phyloP scores from a whole-genome alignment of 352 stramenopile genomes.

The Globisporangium recalcitrans region DNA sequence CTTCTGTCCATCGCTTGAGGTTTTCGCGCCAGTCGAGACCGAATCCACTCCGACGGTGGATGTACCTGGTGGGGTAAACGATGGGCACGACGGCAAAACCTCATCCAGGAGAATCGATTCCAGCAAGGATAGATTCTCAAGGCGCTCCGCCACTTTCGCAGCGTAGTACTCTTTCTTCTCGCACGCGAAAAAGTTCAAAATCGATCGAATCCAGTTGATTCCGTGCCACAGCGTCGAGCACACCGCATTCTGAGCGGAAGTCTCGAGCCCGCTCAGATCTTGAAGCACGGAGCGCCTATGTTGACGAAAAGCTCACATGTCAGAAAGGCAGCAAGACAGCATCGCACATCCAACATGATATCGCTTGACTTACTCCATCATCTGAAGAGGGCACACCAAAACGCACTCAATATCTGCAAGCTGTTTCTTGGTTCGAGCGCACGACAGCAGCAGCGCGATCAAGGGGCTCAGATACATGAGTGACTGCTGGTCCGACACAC shows the following conservation, averaged over 20 bases:
- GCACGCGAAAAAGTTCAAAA: slow-evolving; percentile 49
- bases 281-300: slow-evolving; percentile 35
- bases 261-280: slow-evolving; percentile 35
- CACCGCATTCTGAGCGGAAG: slow-evolving; percentile 31
- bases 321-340: not conserved
- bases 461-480: slow-evolving; percentile 40
- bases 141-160: slow-evolving; percentile 32
- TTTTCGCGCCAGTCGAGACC: slow-evolving; percentile 4
- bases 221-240: slow-evolving; percentile 48
- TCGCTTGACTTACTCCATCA: slow-evolving; percentile 44
- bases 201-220: slow-evolving; percentile 58
- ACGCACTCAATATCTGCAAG: slow-evolving; percentile 40
- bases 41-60: slow-evolving; percentile 3
- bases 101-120: slow-evolving; percentile 40
- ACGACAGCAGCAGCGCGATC: slow-evolving; percentile 36
- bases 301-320: not conserved
- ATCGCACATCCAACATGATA: not conserved
- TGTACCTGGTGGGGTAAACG: slow-evolving; percentile 28
- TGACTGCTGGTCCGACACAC: slow-evolving; percentile 35
- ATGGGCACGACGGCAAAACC: slow-evolving; percentile 19
- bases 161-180: slow-evolving; percentile 29
- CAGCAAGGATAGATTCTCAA: slow-evolving; percentile 36
- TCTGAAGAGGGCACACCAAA: slow-evolving; percentile 46
- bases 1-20: slow-evolving; percentile 17
- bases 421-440: slow-evolving; percentile 24